Conservation (phyloP, 2,329 filamentous ascomycete species). For the Botryotinia calthae region DNA sequence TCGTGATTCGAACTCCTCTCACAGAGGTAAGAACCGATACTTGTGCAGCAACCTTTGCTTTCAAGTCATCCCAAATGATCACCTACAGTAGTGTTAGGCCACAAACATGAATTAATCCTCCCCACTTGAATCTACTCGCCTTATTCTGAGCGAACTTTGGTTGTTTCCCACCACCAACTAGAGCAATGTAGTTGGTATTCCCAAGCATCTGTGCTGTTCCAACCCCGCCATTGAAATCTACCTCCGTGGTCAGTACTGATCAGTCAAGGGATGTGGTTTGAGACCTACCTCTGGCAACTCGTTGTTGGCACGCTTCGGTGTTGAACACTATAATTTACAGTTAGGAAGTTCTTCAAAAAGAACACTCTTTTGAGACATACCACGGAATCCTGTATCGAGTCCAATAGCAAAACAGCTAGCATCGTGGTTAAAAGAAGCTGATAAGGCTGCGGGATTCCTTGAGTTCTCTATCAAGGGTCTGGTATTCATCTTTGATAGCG, state of each 20-base stretch:
- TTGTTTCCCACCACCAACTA: slow-evolving; percentile 82
- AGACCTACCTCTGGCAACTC: slow-evolving; percentile 55
- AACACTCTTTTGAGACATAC: slow-evolving; percentile 48
- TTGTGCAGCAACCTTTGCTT: slow-evolving; percentile 70
- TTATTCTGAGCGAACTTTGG: slow-evolving; percentile 88
- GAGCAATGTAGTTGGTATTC: slow-evolving; percentile 79
- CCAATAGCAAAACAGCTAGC: slow-evolving; percentile 84
- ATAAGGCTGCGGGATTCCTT: slow-evolving; percentile 71
- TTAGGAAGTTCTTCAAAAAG: slow-evolving; percentile 15
- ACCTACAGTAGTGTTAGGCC: slow-evolving; percentile 47
- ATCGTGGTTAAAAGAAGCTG: slow-evolving; percentile 81
- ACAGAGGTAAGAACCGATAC: slow-evolving; percentile 79
- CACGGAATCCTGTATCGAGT: slow-evolving; percentile 79
- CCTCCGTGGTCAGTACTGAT: slow-evolving; percentile 24
- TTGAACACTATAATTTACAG: slow-evolving; percentile 59
- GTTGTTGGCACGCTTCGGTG: slow-evolving; percentile 68
- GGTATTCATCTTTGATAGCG: slow-evolving; percentile 70
- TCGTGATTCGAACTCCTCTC: slow-evolving; percentile 73
- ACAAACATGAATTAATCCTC: neutral
- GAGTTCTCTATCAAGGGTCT: slow-evolving; percentile 79
- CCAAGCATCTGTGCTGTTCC: slow-evolving; percentile 84
- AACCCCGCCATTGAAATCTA: slow-evolving; percentile 78
- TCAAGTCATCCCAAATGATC: slow-evolving; percentile 88
- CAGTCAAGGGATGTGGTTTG: neutral
- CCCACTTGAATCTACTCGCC: slow-evolving; percentile 44